phyloP scores from a whole-genome alignment of 2,329 filamentous ascomycete genomes.

The Colletotrichum sp. region DNA sequence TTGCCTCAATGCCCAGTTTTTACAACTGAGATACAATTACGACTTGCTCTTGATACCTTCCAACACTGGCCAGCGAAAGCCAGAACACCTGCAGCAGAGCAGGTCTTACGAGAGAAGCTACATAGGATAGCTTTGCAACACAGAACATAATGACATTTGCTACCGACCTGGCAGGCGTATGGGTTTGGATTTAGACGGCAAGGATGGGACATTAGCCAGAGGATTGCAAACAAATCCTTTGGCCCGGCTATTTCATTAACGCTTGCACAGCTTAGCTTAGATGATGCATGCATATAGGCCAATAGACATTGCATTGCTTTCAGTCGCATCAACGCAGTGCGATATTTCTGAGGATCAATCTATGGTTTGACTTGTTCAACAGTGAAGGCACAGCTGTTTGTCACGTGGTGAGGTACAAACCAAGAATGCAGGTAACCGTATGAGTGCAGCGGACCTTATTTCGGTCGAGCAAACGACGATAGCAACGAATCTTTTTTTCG shows the following conservation, averaged over 20 bases:
- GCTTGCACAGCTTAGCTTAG: neutral
- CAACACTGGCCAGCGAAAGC: neutral
- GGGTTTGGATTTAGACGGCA: neutral
- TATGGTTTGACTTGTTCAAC: conserved; percentile 10
- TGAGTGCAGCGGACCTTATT: conserved; percentile 20
- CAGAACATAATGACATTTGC: neutral
- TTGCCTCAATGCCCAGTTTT: neutral
- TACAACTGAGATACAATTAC: conserved; percentile 10
- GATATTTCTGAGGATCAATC: neutral
- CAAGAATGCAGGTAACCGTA: conserved; percentile 22
- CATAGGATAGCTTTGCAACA: neutral
- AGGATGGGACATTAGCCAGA: neutral
- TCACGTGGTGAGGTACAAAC: conserved; percentile 22
- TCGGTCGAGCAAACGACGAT: conserved; percentile 20
- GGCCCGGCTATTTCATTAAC: neutral
- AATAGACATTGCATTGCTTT: conserved; percentile 1
- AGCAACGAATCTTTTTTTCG: conserved; percentile 1
- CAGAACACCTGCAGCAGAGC: neutral
- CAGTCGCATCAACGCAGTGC: neutral
- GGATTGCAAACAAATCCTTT: neutral
- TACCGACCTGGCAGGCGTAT: neutral
- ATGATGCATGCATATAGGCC: neutral
- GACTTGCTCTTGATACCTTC: conserved; percentile 18
- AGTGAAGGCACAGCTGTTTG: conserved; percentile 18
- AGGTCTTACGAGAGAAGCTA: neutral